Percentiles rank a stretch among this genome's conserved stretches.
These are phyloP conservation scores for Xylaria scruposa DNA, from an alignment of 495 filamentous ascomycete species.

Conservation along the genomic window DNA sequence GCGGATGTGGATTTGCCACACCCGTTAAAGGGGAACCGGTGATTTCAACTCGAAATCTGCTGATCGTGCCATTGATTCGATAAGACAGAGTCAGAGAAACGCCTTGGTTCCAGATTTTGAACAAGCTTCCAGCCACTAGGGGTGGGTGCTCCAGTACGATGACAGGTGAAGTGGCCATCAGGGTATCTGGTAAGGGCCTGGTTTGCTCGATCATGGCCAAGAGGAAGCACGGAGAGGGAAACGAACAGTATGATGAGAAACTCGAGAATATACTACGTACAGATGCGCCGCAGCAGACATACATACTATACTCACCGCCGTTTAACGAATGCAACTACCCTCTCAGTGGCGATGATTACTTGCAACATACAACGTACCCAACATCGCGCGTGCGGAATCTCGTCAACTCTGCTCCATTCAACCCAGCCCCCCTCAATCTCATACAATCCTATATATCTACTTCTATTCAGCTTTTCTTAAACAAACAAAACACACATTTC, in stretches of 20 bases:
- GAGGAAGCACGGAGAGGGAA: neutral
- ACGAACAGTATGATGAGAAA: neutral
- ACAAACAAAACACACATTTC: neutral
- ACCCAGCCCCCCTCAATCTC: too few species aligned
- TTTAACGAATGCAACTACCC: neutral
- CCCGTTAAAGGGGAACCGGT: neutral
- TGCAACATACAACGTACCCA: neutral
- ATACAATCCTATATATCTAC: neutral
- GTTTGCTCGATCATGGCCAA: neutral
- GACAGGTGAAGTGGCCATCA: neutral
- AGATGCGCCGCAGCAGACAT: neutral
- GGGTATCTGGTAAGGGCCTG: neutral
- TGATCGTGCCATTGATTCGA: neutral
- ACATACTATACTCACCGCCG: too few species aligned
- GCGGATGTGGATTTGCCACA: neutral
- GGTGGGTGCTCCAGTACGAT: neutral
- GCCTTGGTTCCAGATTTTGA: constrained; percentile 2
- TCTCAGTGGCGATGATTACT: neutral
- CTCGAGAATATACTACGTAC: neutral
- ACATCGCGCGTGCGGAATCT: neutral
- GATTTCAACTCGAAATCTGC: too few species aligned
- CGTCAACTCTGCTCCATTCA: neutral
- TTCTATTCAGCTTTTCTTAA: neutral
- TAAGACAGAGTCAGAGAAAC: too few species aligned
- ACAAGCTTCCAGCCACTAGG: neutral